phyloP scores from a whole-genome alignment of 768 basidiomycete species.

The Xerocomellus intermedius region DNA sequence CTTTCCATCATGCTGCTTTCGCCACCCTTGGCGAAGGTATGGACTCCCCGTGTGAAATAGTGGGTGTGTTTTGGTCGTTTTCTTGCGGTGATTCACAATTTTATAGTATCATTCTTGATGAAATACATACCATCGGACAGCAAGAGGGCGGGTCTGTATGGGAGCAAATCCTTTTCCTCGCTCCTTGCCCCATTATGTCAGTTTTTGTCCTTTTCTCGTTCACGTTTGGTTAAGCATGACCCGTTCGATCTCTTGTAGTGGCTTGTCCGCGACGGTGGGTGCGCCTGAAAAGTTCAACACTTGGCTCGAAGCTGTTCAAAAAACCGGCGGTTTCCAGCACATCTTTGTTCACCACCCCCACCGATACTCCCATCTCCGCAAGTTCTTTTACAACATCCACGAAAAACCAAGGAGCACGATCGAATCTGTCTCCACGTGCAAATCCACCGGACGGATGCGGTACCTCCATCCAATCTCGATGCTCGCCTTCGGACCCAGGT shows the following conservation, averaged over 20 bases:
- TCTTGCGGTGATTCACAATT: neutral
- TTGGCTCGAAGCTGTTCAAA: slow-evolving; percentile 65
- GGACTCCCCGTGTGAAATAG: slow-evolving; percentile 66
- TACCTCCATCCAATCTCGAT: slow-evolving; percentile 65
- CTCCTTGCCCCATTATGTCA: slow-evolving; percentile 72
- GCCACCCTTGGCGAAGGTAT: slow-evolving; percentile 56
- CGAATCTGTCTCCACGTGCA: slow-evolving; percentile 38
- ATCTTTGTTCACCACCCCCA: slow-evolving; percentile 61
- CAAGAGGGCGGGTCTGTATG: slow-evolving; percentile 68
- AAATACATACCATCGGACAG: slow-evolving; percentile 65
- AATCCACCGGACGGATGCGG: slow-evolving; percentile 40
- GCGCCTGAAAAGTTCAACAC: slow-evolving; percentile 61
- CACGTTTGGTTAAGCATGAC: neutral
- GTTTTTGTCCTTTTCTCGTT: slow-evolving; percentile 18
- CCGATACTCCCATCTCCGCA: slow-evolving; percentile 72
- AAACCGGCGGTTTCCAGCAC: slow-evolving; percentile 56
- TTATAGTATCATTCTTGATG: slow-evolving; percentile 58
- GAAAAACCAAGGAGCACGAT: slow-evolving; percentile 20
- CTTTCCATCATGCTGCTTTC: slow-evolving; percentile 68
- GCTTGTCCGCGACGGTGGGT: slow-evolving; percentile 71
- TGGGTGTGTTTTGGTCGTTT: slow-evolving; percentile 19
- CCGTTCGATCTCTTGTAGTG: slow-evolving; percentile 37
- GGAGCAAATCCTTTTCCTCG: slow-evolving; percentile 71
- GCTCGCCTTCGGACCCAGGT: slow-evolving; percentile 50
- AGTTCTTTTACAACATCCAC: slow-evolving; percentile 52